Base-by-base conservation (phyloP, 202 grass and related monocot species). In the Cymbopogon flexuosus region DNA sequence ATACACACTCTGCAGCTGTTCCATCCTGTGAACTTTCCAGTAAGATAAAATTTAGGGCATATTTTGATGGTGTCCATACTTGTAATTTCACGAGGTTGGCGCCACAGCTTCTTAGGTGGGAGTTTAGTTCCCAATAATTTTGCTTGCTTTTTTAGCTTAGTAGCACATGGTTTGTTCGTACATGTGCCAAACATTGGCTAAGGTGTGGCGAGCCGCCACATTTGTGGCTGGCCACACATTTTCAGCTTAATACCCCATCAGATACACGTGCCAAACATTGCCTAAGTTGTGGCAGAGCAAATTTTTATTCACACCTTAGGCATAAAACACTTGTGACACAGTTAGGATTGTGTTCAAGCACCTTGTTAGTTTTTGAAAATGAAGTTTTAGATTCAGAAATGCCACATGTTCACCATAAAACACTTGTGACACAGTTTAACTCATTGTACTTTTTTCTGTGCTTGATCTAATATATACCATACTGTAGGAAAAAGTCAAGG, bases 401-500 rank as follows among this genome's bases (percentile, higher is more conserved):
- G 33, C 65, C 40, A 54, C 27, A 68, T 39, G 0, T 65, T 15
- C 2, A 39, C 60, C 23, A 69, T 6, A n/a, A 61, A 46, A 7
- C n/a, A 66, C 85, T 10, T 60, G 72, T 84, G 68, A 49, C 19
- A 47, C 8, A 10, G 34, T 34, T 67, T 22, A 57, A 10, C 1
- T 56, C 49, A 54, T 19, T 56, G 27, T 67, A 31, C 36, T 61
- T 8, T 37, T 40, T 73, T 16, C 9, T 41, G 51, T 78, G 70
- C 47, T 23, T 68, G 31, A 82, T 81, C 14, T 79, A 64, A 79
- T 49, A 72, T 18, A 4, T 75, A 10, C 23, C 37, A 2, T 73
- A 21, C 74, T 90, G 56, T 76, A 99, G 96, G 96, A 99, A 90
- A 96, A 87, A 93, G 66, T 85, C 49, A 99, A 90, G 83, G 96